Evolutionary conservation across 2,329 filamentous ascomycete genomes (phyloP).

Genomic region (Sporothrix brasiliensis): DNA sequence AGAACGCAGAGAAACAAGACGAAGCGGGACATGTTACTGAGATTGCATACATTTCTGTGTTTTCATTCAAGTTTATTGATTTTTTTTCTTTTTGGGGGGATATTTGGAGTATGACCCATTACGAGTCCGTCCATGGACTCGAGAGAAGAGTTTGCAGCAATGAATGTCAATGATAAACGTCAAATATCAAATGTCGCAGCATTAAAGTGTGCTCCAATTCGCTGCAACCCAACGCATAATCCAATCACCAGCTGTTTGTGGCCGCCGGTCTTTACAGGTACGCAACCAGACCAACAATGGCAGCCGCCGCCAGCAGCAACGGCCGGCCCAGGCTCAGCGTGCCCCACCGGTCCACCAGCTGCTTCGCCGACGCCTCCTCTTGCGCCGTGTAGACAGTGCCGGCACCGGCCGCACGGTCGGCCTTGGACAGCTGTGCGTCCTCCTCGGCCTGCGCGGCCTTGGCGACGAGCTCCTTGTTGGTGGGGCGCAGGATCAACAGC

Average conservation of each 20-base stretch:
- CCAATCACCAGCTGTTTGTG: not conserved
- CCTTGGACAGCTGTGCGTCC: slow-evolving; percentile 34
- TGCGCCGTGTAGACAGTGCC: slow-evolving; percentile 27
- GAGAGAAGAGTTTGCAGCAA: not conserved
- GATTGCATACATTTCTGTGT: not conserved
- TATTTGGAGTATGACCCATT: not conserved
- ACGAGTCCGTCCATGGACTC: not conserved
- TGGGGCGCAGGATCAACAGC: slow-evolving; percentile 48
- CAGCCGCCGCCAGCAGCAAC: slow-evolving; percentile 34
- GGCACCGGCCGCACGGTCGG: slow-evolving; percentile 24
- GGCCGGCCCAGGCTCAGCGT: slow-evolving; percentile 51
- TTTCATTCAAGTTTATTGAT: not conserved
- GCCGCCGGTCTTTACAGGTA: slow-evolving; percentile 29
- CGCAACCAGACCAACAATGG: slow-evolving; percentile 26
- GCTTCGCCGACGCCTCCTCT: slow-evolving; percentile 47
- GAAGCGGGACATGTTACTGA: not conserved
- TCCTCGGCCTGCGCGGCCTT: slow-evolving; percentile 48
- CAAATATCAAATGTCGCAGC: not conserved
- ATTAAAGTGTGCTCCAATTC: not conserved
- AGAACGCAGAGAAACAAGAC: not conserved
- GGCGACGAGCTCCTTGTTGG: slow-evolving; percentile 53
- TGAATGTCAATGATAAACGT: not conserved
- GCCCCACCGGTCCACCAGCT: slow-evolving; percentile 59
- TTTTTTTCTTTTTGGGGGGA: not conserved
- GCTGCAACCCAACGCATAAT: not conserved